Conservation (phyloP, 371 early-diverging fungal species). For the Apophysomyces ossiformis region DNA sequence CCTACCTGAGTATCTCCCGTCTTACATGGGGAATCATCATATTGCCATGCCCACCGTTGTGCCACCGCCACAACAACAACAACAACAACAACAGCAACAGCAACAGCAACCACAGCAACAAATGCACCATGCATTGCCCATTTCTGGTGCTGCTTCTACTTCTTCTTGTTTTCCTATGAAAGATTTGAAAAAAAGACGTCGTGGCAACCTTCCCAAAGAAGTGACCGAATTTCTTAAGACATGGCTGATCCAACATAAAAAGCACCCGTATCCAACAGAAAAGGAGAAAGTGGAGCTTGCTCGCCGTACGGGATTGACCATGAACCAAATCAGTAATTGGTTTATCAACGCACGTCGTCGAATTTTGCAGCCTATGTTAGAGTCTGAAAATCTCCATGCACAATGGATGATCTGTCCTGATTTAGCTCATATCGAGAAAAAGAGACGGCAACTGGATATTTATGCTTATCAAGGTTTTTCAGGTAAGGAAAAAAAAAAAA, state of each 20-base stretch:
- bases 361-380: slow-evolving; percentile 58
- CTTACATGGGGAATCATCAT: background rate
- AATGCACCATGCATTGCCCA: background rate
- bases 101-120: background rate
- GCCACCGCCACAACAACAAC: background rate
- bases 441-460: slow-evolving; percentile 28
- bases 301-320: slow-evolving; percentile 67
- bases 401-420: slow-evolving; percentile 22
- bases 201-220: slow-evolving; percentile 68
- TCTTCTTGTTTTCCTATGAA: background rate
- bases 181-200: slow-evolving; percentile 38
- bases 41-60: too few relatives aligned
- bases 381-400: slow-evolving; percentile 34
- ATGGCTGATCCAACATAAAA: slow-evolving; percentile 82
- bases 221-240: slow-evolving; percentile 68
- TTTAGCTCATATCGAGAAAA: slow-evolving; percentile 22
- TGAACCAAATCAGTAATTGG: slow-evolving; percentile 90
- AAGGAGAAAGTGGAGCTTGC: slow-evolving; percentile 73
- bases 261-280: slow-evolving; percentile 85
- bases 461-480: slow-evolving; percentile 34
- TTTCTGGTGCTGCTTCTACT: too few relatives aligned
- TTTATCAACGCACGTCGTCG: slow-evolving; percentile 89
- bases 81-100: background rate
- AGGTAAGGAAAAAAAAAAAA: slow-evolving; percentile 17
- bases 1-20: background rate